Evolutionary conservation across 768 basidiomycete genomes (phyloP).

Genomic region (Termitomyces heimii): DNA sequence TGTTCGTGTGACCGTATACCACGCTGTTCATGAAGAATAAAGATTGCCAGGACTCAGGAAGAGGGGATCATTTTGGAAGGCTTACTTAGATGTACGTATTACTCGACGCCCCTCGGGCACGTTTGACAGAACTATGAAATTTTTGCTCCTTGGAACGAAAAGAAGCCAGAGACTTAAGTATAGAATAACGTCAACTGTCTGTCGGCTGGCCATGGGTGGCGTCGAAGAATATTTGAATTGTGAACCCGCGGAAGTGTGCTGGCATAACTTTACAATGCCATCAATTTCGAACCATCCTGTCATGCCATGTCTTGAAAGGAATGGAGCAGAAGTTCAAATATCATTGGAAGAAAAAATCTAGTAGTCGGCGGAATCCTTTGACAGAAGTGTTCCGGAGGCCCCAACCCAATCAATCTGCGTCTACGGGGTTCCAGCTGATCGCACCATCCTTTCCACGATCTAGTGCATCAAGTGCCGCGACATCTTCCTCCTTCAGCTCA

Average conservation of each 20-base stretch:
- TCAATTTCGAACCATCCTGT: neutral
- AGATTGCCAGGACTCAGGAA: neutral
- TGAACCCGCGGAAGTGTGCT: neutral
- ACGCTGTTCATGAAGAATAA: neutral
- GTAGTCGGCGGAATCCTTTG: neutral
- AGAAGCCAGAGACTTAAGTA: neutral
- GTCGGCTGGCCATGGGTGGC: neutral
- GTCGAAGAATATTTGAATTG: neutral
- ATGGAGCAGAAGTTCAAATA: neutral
- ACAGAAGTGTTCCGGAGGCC: neutral
- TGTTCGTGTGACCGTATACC: neutral
- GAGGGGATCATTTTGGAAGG: neutral
- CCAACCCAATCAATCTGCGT: slow-evolving; percentile 31
- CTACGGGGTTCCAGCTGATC: slow-evolving; percentile 81
- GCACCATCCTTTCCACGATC: slow-evolving; percentile 72
- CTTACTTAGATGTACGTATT: neutral
- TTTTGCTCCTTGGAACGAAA: neutral
- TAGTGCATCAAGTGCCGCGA: slow-evolving; percentile 57
- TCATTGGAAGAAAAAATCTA: neutral
- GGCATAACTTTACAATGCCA: neutral
- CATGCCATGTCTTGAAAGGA: neutral
- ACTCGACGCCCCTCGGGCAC: neutral
- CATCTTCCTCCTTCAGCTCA: slow-evolving; percentile 57
- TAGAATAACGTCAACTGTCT: neutral
- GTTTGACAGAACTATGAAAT: neutral